Evolutionary conservation across 179 eudicot species (phyloP), one percentile per base, ranked within the genome.

Genomic region (Beta corolliflora): DNA sequence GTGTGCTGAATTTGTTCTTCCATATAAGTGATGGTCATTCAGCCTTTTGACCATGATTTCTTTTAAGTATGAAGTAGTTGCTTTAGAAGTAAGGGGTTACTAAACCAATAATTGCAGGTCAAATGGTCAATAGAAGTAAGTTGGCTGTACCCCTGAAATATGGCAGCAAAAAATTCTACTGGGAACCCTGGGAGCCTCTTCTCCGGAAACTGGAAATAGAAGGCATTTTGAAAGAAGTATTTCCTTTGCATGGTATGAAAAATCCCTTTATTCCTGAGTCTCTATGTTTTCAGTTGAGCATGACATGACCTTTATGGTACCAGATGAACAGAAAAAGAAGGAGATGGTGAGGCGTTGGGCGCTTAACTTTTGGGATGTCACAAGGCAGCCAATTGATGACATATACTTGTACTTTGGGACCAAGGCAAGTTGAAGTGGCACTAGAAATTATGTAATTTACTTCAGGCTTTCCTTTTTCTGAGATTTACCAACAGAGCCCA

Each of bases 311-410:
- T 81, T 79, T 81, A 68, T 76, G 80, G 82, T 77, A 13, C 21
- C 85, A 95, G 99, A 94, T 91, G 99, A 95, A 84, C 86, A 41
- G 77, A 91, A 83, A 85, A 86, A 92, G 83, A 95, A 94, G 88
- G 87, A 85, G 78, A 90, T 95, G 77, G 65, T 93, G 82, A 89
- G 88, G 81, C 88, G 87, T 71, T 95, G 99, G 99, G 99, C 98
- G 52, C 81, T 95, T 75, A 91, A 94, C 84, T 92, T 91, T 88
- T 82, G 88, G 92, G 95, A 89, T 84, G 71, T 94, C 52, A 91
- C 98, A 60, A 66, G 59, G 52, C 99, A 95, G 84, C 99, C 99
- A 73, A 84, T 94, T 53, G 98, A 95, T 86, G 95, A 95, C 79
- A 89, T 95, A 79, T 91, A 93, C 80, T 82, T 89, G 50, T 95